Evolutionary conservation across 75 land plant genomes (phyloP), one percentile per base, ranked within the genome.

Genomic region (Pinus tabuliformis): DNA sequence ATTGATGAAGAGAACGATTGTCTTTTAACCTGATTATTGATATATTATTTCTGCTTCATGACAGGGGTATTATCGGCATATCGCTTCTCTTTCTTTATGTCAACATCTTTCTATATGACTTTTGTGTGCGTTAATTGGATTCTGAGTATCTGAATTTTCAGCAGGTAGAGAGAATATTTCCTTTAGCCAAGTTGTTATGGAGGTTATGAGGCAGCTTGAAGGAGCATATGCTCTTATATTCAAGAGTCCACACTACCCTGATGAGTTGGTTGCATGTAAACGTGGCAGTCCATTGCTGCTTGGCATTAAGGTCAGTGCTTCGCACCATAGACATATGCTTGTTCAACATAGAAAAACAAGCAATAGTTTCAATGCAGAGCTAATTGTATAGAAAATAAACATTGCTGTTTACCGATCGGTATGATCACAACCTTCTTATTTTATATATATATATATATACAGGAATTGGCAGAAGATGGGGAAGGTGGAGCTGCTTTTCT

Each of bases 211-310:
- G 75, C 99, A 96, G 81, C 89, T 96, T 60, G 99, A 96, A 85
- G 99, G 99, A 64, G 97, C 99, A 13, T 96, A 93, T 92, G 99
- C 99, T 3, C 92, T 96, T 18, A 91, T 96, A 58, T 96, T 96
- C 76, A 96, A 96, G 85, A 93, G 96, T 73, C 79, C 89, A 22
- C 94, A 96, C 72, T 96, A 96, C 79, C 96, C 98, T 54, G 93
- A 96, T 84, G 99, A 96, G 73, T 81, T 96, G 76, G 90, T 96
- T 76, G 96, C 99, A 13, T 96, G 99, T 86, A 96, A 90, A 73
- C 89, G 99, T 83, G 99, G 99, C 30, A 96, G 99, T 74, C 96
- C 97, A 72, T 81, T 96, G 85, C 83, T 96, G 17, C 86, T 96
- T 28, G 99, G 99, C 39, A 90, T 96, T 52, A 96, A 93, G 86